These are phyloP conservation scores for Ustilago loliicola DNA, from an alignment of 1,284 basidiomycete species.

Conservation along the genomic window DNA sequence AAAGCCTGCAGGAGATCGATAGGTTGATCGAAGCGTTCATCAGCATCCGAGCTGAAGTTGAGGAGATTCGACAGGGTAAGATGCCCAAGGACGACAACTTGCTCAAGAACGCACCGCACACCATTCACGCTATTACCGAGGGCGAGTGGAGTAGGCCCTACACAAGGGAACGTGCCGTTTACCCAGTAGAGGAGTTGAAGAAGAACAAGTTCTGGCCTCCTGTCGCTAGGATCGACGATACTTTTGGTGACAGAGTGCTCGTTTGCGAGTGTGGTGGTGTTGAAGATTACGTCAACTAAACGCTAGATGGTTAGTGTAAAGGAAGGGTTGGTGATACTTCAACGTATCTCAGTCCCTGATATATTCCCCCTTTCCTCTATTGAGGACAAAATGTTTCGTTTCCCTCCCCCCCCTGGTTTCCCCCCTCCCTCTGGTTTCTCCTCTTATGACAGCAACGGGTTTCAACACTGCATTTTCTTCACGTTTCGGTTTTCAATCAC, in stretches of 20 bases:
- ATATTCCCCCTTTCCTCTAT: neutral
- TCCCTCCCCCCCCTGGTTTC: neutral
- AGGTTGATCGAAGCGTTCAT: conserved; percentile 98
- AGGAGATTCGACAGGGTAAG: conserved; percentile 86
- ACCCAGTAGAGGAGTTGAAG: conserved; percentile 57
- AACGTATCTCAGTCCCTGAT: conserved; percentile 5
- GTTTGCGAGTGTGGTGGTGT: conserved; percentile 64
- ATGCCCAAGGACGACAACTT: conserved; percentile 78
- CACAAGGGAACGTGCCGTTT: conserved; percentile 60
- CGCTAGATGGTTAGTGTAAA: neutral
- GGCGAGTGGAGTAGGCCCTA: conserved; percentile 81
- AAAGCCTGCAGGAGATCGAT: conserved; percentile 65
- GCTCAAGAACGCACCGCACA: conserved; percentile 93
- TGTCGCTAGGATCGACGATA: conserved; percentile 65
- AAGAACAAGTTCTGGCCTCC: conserved; percentile 68
- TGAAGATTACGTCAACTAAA: conserved; percentile 50
- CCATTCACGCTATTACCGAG: conserved; percentile 81
- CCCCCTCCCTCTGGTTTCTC: neutral
- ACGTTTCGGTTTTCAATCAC: neutral
- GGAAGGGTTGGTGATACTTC: conserved; percentile 9
- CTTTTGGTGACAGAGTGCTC: conserved; percentile 58
- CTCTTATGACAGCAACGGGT: conserved; percentile 18
- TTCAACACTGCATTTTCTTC: conserved; percentile 20
- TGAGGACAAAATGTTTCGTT: neutral
- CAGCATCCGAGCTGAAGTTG: conserved; percentile 88